A percentile compares a stretch with the other conserved stretches of the same genome.
Evolutionary conservation across 306 rosid species (phyloP).

Genomic region (Pachyrhizus erosus): DNA sequence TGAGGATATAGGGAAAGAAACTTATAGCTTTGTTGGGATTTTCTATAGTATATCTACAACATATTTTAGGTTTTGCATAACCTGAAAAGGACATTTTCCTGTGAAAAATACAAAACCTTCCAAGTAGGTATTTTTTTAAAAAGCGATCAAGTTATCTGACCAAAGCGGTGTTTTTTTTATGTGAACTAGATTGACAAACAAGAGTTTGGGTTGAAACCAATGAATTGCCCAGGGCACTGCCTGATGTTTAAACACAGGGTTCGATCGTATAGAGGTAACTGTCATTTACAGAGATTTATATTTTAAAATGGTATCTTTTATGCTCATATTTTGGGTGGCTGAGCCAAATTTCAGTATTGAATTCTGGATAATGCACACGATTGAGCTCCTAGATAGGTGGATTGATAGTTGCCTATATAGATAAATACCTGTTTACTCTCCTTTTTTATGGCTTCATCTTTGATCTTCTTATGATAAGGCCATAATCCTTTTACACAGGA

Average conservation of each 20-base stretch:
- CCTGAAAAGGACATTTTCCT: not conserved
- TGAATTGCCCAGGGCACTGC: slow-evolving; percentile 99
- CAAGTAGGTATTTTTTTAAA: not conserved
- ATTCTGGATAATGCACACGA: not conserved
- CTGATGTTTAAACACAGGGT: slow-evolving; percentile 94
- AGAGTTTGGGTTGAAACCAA: slow-evolving; percentile 96
- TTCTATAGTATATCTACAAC: not conserved
- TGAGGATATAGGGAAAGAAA: not conserved
- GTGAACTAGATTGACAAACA: slow-evolving; percentile 85
- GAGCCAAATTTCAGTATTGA: slow-evolving; percentile 24
- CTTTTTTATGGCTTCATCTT: slow-evolving; percentile 22
- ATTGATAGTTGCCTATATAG: not conserved
- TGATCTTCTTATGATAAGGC: not conserved
- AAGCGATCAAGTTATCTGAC: slow-evolving; percentile 16
- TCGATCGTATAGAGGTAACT: slow-evolving; percentile 87
- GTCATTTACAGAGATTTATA: slow-evolving; percentile 17
- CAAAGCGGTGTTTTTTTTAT: slow-evolving; percentile 1
- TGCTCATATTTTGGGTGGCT: slow-evolving; percentile 11
- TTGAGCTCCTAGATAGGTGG: slow-evolving; percentile 19
- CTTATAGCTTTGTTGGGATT: slow-evolving; percentile 14
- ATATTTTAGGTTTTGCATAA: not conserved
- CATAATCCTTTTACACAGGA: not conserved
- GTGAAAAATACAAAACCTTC: slow-evolving; percentile 1
- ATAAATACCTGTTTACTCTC: not conserved
- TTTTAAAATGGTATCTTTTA: slow-evolving; percentile 23